Evolutionary conservation across 169 alveolate species (phyloP).

Genomic region (Sarcocystis neurona): DNA sequence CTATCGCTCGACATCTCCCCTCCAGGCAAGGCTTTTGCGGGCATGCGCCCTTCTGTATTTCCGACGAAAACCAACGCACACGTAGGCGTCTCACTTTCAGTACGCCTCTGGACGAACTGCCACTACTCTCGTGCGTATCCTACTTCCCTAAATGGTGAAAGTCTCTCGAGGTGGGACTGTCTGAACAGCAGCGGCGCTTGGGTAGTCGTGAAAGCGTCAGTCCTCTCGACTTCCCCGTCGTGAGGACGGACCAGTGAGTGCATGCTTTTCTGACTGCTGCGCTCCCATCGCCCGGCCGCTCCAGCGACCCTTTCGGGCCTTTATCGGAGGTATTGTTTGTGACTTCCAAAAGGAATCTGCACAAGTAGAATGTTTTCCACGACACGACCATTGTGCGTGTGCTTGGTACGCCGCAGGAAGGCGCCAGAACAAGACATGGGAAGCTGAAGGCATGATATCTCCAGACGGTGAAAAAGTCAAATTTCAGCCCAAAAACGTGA

Average conservation of each 20-base stretch:
- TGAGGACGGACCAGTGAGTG: too few species aligned
- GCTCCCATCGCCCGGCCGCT: too few species aligned
- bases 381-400: too few species aligned
- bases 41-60: background rate
- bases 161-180: too few species aligned
- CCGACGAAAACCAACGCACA: background rate
- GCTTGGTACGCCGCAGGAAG: slow-evolving; percentile 29
- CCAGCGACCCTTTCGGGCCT: background rate
- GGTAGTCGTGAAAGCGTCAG: too few species aligned
- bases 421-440: slow-evolving; percentile 67
- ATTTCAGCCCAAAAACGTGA: slow-evolving; percentile 56
- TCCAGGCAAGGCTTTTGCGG: slow-evolving; percentile 52
- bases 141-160: too few species aligned
- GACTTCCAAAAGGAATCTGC: background rate
- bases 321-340: background rate
- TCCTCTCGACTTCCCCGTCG: too few species aligned
- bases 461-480: slow-evolving; percentile 88
- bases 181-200: too few species aligned
- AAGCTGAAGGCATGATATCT: slow-evolving; percentile 79
- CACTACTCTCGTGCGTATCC: too few species aligned
- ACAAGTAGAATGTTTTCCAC: background rate
- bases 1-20: slow-evolving; percentile 78
- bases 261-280: too few species aligned
- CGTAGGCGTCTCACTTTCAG: background rate
- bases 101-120: too few species aligned